Evolutionary conservation across 768 basidiomycete genomes (phyloP), one percentile per base, ranked within the genome.

Genomic region (Strobilomyces echinocephalus): DNA sequence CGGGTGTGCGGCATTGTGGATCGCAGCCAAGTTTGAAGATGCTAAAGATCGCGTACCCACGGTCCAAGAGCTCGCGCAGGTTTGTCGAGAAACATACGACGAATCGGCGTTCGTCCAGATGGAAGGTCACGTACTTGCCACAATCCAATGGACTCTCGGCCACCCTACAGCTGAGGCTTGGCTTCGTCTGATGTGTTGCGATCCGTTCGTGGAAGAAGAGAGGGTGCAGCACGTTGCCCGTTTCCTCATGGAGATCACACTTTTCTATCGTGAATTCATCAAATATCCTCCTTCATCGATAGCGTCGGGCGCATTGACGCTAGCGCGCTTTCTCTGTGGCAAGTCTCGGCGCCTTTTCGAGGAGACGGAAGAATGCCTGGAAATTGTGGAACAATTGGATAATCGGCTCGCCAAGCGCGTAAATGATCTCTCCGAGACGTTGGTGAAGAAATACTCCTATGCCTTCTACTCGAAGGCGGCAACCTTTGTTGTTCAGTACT

Each of bases 21-120:
- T 98, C 61, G 97, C 97, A 15, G 90, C 95, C 59, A 99, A 99
- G 74, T 99, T 97, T 63, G 97, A 99, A 73, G 97, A 99, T 66
- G 90, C 94, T 21, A 98, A 99, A 72, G 95, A 98, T 67, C 92
- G 95, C 58, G 93, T 98, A 14, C 97, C 97, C 11, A 91, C 93
- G 1, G 90, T 97, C 7, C 86, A 91, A 66, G 95, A 98, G 59
- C 86, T 99, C 50, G 87, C 86, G 41, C 87, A 93, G 66, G 93
- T 97, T 70, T 98, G 97, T 74, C 92, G 88, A 64, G 87, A 95
- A 65, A 92, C 93, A 2, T 98, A 98, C 70, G 95, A 97, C 68
- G 94, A 95, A 71, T 87, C 88, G 4, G 95, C 95, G 2, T 99
- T 99, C 72, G 87, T 97, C 56, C 97, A 99, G 73, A 97, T 99